Evolutionary conservation across 2,329 filamentous ascomycete genomes (phyloP).

Genomic region (Aspergillus persii): DNA sequence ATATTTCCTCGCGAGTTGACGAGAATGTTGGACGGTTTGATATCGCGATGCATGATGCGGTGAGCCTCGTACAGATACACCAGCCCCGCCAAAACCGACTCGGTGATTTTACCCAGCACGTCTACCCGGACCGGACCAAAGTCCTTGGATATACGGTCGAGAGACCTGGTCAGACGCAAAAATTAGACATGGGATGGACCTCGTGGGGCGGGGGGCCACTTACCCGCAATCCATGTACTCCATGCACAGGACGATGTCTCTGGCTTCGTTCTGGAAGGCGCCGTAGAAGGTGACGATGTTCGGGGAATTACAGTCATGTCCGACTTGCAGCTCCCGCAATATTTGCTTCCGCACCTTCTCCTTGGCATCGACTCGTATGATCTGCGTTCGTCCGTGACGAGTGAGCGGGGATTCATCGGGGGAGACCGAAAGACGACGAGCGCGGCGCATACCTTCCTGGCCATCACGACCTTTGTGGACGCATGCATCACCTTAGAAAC

Average conservation of each 20-base stretch:
- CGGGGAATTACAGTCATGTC: constrained; percentile 95
- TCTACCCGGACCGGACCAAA: constrained; percentile 95
- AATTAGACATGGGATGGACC: no score
- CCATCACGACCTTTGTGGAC: constrained; percentile 94
- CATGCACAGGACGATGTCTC: constrained; percentile 99
- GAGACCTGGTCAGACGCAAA: constrained; percentile 58
- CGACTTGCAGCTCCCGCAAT: constrained; percentile 93
- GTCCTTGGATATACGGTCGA: constrained; percentile 89
- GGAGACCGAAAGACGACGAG: background rate
- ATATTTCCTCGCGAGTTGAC: constrained; percentile 93
- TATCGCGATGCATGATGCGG: constrained; percentile 98
- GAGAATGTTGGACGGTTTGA: constrained; percentile 96
- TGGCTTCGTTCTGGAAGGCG: constrained; percentile 92
- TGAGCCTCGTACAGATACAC: constrained; percentile 94
- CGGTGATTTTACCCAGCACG: constrained; percentile 94
- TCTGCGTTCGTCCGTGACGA: constrained; percentile 50
- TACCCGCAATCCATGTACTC: constrained; percentile 99
- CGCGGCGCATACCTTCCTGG: constrained; percentile 73
- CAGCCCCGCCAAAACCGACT: constrained; percentile 87
- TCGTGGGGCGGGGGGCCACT: constrained; percentile 36
- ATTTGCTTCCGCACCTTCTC: constrained; percentile 96
- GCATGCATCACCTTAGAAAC: constrained; percentile 97
- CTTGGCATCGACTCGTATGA: constrained; percentile 97
- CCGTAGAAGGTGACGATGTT: constrained; percentile 98
- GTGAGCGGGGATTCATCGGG: background rate